Base-by-base conservation (phyloP, 2,329 filamentous ascomycete species). In the Hysterium pulicare region DNA sequence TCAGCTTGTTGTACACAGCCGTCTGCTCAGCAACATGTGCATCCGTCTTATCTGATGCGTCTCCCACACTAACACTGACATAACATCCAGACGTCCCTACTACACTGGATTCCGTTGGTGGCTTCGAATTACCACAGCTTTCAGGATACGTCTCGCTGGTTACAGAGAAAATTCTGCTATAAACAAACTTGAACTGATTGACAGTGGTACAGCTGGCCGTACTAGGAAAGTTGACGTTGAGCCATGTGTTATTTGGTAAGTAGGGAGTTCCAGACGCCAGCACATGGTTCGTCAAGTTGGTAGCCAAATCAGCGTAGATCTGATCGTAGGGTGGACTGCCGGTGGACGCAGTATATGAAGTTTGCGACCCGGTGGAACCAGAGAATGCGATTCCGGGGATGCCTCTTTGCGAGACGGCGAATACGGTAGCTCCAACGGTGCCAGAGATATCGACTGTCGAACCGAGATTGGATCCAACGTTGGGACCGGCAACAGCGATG, bases 331-430 rank as follows among this genome's bases (percentile, higher is more conserved):
- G 46, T n/a, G n/a, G n/a, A n/a, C n/a, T n/a, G n/a, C n/a, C n/a
- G n/a, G n/a, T n/a, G n/a, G n/a, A n/a, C n/a, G n/a, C n/a, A n/a
- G n/a, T n/a, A n/a, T n/a, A n/a, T n/a, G n/a, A n/a, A n/a, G n/a
- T n/a, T n/a, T n/a, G n/a, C n/a, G n/a, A n/a, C n/a, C n/a, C n/a
- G n/a, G n/a, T n/a, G n/a, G 64, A 61, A 5, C 82, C 83, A 0
- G 78, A 82, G 66, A 87, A 87, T 13, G 83, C 84, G 42, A 88
- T 75, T n/a, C 77, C 78, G 0, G 84, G 84, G 43, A 86, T 77
- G 1, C 75, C 73, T 5, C 53, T 55, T 1, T 68, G 68, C 16
- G 76, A 68, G 3, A 71, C 77, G 0, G 83, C 82, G 49, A 81
- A 79, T 24, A 70, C 73, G 6, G 83, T 79, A 0, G 80, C 79